A percentile compares a stretch with the other conserved stretches of the same genome.
phyloP scores from a whole-genome alignment of 2,329 filamentous ascomycete species.

The Coniosporium tulheliwenetii region DNA sequence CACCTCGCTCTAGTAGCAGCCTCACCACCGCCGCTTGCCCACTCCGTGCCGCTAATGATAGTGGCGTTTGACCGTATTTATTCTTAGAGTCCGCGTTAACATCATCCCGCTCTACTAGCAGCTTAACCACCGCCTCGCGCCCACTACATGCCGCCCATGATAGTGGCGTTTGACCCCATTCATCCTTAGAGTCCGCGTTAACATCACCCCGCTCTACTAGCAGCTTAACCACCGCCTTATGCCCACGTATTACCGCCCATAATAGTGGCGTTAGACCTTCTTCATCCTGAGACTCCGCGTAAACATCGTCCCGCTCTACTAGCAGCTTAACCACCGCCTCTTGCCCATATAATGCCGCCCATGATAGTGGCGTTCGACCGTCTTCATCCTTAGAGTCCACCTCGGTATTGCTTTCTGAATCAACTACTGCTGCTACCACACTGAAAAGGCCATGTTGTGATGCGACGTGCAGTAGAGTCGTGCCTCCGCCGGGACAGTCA shows the following conservation, averaged over 20 bases:
- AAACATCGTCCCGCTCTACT: background rate
- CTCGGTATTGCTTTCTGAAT: background rate
- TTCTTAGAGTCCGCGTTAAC: background rate
- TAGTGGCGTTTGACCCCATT: background rate
- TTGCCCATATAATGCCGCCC: background rate
- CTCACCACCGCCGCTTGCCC: background rate
- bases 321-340: background rate
- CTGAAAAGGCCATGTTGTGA: background rate
- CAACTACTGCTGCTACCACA: background rate
- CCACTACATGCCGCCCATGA: background rate
- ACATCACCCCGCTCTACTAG: background rate
- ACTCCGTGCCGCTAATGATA: background rate
- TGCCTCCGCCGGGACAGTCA: background rate
- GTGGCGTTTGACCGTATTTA: background rate
- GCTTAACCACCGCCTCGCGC: conserved; percentile 1
- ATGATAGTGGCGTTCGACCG: background rate
- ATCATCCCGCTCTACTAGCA: background rate
- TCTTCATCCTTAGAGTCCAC: background rate
- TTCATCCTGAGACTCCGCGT: background rate
- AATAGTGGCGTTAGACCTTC: background rate
- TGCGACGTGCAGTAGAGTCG: background rate
- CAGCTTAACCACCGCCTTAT: background rate
- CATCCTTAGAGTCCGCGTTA: background rate
- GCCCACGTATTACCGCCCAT: background rate
- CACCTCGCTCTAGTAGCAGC: background rate